A percentile compares a stretch with the other conserved stretches of the same genome.
Evolutionary conservation across 768 basidiomycete genomes (phyloP).

Genomic region (Leccinum incarnatum): DNA sequence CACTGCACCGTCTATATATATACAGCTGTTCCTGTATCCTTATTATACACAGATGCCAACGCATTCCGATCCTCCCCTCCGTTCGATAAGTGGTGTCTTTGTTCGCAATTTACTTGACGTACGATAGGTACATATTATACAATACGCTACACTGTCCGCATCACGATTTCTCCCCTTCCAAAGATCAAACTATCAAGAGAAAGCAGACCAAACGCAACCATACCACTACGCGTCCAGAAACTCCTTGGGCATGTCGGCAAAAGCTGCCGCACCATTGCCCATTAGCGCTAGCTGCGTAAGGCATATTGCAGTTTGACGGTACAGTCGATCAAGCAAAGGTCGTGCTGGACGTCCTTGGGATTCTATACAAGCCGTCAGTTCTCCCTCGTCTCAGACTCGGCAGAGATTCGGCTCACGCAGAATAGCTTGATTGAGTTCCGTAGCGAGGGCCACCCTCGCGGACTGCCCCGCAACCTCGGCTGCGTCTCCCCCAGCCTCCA

Average conservation of each 20-base stretch:
- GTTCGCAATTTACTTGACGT: constrained; percentile 3
- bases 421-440: constrained; percentile 79
- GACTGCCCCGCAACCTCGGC: constrained; percentile 67
- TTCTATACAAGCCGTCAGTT: constrained; percentile 40
- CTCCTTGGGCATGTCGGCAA: constrained; percentile 76
- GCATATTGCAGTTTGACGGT: constrained; percentile 69
- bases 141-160: constrained; percentile 16
- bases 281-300: constrained; percentile 68
- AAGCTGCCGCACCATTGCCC: constrained; percentile 76
- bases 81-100: constrained; percentile 12
- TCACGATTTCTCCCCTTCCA: background rate
- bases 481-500: constrained; percentile 60
- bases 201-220: background rate
- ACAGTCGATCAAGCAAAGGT: constrained; percentile 73
- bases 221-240: constrained; percentile 49
- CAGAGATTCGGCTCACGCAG: constrained; percentile 52
- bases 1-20: background rate
- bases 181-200: background rate
- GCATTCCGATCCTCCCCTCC: background rate
- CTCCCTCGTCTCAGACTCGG: background rate
- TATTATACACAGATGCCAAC: constrained; percentile 20
- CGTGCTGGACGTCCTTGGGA: constrained; percentile 73
- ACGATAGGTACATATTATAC: constrained; percentile 9
- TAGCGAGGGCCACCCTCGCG: constrained; percentile 63
- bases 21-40: constrained; percentile 26